These are phyloP conservation scores for Trametes sanguinea DNA, from an alignment of 768 basidiomycete species.

Conservation along the genomic window DNA sequence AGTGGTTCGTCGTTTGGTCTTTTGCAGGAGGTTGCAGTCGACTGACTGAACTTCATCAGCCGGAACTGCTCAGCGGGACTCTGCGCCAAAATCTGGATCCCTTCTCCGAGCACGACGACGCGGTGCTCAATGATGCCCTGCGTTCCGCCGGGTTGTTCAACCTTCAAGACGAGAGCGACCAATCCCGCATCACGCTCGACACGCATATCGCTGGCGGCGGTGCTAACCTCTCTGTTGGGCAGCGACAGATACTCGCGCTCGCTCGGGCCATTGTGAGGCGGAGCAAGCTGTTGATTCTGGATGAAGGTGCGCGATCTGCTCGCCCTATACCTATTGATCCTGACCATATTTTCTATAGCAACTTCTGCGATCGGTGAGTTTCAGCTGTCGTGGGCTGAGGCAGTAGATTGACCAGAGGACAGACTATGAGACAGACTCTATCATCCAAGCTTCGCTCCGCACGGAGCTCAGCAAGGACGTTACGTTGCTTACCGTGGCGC, in stretches of 20 bases:
- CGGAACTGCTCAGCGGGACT: constrained; percentile 46
- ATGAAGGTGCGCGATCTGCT: constrained; percentile 35
- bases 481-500: constrained; percentile 58
- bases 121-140: constrained; percentile 41
- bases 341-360: constrained; percentile 3
- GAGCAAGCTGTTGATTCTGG: constrained; percentile 48
- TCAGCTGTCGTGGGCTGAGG: background rate
- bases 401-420: background rate
- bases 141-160: constrained; percentile 41
- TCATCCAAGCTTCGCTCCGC: constrained; percentile 57
- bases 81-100: constrained; percentile 53
- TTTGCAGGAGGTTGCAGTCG: background rate
- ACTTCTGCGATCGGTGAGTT: constrained; percentile 33
- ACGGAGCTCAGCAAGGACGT: constrained; percentile 42
- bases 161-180: constrained; percentile 31
- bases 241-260: constrained; percentile 47
- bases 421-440: constrained; percentile 56
- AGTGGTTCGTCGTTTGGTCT: constrained; percentile 33
- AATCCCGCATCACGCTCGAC: constrained; percentile 35
- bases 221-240: constrained; percentile 40
- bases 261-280: constrained; percentile 46
- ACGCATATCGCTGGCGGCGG: constrained; percentile 32
- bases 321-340: too few relatives aligned
- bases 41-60: constrained; percentile 21
- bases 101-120: constrained; percentile 50